Evolutionary conservation across 2,329 filamentous ascomycete species (phyloP).

Genomic region (Apiospora aurea): DNA sequence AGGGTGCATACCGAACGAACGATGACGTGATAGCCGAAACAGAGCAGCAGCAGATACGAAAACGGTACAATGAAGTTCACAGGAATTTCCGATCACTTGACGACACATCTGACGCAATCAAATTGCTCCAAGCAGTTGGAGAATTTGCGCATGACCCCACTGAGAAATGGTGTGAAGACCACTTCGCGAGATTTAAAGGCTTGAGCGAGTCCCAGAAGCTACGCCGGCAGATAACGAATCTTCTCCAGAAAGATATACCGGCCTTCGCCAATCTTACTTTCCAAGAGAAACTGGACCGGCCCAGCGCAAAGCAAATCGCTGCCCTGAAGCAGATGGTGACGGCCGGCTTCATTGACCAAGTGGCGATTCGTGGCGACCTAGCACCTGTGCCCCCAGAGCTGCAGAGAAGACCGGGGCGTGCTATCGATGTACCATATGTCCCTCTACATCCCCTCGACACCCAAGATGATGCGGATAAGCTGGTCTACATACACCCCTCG

Average conservation of each 20-base stretch:
- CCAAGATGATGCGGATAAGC: constrained; percentile 59
- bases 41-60: constrained; percentile 68
- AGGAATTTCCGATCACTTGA: constrained; percentile 82
- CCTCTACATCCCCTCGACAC: constrained; percentile 76
- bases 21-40: constrained; percentile 77
- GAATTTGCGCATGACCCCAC: constrained; percentile 80
- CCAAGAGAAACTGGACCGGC: constrained; percentile 63
- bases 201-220: constrained; percentile 87
- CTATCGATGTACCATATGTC: constrained; percentile 90
- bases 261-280: constrained; percentile 65
- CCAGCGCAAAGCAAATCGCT: constrained; percentile 73
- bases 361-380: constrained; percentile 91
- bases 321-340: constrained; percentile 91
- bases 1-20: constrained; percentile 59
- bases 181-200: constrained; percentile 87
- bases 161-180: constrained; percentile 78
- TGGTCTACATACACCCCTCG: constrained; percentile 87
- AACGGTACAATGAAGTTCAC: constrained; percentile 73
- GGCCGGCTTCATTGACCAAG: constrained; percentile 91
- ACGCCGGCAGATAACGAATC: constrained; percentile 80
- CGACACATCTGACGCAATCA: constrained; percentile 85
- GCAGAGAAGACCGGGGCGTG: constrained; percentile 75
- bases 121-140: constrained; percentile 86
- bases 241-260: constrained; percentile 78
- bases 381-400: constrained; percentile 74